Conservation (phyloP, 371 early-diverging fungal genomes). For the Mortierella sp. region DNA sequence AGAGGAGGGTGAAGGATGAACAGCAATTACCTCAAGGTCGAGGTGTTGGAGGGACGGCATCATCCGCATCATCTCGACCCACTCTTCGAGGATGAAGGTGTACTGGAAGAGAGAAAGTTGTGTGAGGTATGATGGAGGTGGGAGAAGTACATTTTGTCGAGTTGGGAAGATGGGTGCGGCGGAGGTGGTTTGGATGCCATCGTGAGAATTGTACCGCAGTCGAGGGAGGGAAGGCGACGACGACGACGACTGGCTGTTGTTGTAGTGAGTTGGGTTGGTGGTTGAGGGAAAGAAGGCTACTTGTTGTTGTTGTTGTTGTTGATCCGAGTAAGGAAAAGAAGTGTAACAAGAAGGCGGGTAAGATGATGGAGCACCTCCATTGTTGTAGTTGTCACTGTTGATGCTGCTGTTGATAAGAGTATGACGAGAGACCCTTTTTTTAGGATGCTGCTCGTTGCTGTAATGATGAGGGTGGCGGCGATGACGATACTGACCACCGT, state of each 20-base stretch:
- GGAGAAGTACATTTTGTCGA: not conserved
- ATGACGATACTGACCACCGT: not conserved
- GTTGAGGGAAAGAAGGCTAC: not conserved
- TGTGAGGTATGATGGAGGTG: conserved; percentile 18
- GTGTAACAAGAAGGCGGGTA: not conserved
- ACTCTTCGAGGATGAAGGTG: conserved; percentile 29
- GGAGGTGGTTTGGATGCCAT: not conserved
- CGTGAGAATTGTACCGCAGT: not conserved
- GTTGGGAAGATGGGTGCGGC: not conserved
- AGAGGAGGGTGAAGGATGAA: not conserved
- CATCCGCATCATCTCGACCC: conserved; percentile 34
- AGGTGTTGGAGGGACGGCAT: conserved; percentile 30
- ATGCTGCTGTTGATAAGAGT: not conserved
- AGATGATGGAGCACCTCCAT: not conserved
- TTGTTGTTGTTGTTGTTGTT: not conserved
- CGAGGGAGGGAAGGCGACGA: not conserved
- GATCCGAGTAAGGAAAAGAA: not conserved
- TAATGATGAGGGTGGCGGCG: not conserved
- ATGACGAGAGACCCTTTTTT: not conserved
- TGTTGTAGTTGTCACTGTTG: not conserved
- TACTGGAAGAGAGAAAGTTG: conserved; percentile 25
- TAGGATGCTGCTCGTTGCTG: not conserved
- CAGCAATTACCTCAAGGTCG: conserved; percentile 25
- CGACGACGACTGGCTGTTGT: not conserved
- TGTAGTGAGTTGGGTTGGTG: not conserved